Conservation (phyloP, 768 basidiomycete species). For the Pleurotus ostreatus region DNA sequence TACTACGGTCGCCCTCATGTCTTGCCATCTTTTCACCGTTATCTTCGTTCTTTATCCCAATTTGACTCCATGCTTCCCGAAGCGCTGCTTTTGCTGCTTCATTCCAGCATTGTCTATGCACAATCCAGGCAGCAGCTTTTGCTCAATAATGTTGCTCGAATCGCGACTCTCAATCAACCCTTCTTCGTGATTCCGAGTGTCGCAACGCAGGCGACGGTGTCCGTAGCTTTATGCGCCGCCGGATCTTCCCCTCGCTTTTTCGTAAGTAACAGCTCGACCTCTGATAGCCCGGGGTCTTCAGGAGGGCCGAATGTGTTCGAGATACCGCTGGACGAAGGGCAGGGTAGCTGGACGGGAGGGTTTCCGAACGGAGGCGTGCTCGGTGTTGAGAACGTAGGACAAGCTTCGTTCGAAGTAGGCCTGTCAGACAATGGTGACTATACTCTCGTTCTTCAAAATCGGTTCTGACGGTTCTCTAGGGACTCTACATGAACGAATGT, state of each 20-base stretch:
- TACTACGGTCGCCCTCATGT: no score
- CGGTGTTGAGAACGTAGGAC: constrained; percentile 34
- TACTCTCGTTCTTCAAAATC: background rate
- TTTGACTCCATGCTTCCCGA: constrained; percentile 27
- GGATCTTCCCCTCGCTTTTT: constrained; percentile 48
- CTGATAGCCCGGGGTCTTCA: constrained; percentile 27
- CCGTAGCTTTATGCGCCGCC: constrained; percentile 44
- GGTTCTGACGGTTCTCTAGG: constrained; percentile 22
- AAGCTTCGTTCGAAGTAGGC: constrained; percentile 54
- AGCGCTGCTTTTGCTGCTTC: constrained; percentile 30
- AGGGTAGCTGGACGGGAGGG: constrained; percentile 47
- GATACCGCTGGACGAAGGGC: constrained; percentile 43
- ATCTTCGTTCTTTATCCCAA: background rate
- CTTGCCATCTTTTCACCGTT: no score
- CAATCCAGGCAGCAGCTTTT: constrained; percentile 27
- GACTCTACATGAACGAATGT: constrained; percentile 43
- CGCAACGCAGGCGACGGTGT: constrained; percentile 35
- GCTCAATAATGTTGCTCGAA: constrained; percentile 29
- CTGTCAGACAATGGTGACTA: constrained; percentile 38
- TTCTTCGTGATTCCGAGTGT: constrained; percentile 35
- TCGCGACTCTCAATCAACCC: constrained; percentile 26
- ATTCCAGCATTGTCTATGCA: constrained; percentile 24
- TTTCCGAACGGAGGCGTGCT: constrained; percentile 48
- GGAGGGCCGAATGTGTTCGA: constrained; percentile 42
- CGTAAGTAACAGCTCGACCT: constrained; percentile 45